Conservation (phyloP, 768 basidiomycete genomes). For the Termitomyces sp. region DNA sequence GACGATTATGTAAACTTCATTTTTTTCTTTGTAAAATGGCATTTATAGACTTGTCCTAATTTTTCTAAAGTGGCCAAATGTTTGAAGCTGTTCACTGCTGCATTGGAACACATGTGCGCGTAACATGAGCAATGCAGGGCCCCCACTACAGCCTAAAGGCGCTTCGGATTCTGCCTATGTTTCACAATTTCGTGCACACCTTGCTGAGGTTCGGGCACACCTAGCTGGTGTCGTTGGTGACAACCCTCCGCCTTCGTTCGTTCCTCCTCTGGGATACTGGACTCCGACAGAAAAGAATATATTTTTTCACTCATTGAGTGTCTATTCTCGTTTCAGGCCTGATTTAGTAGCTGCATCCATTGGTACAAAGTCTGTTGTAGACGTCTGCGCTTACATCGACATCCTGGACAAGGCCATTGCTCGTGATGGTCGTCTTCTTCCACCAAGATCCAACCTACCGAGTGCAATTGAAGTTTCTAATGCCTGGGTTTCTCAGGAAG, state of each 20-base stretch:
- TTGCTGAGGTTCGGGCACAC: conserved; percentile 28
- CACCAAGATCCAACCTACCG: conserved; percentile 20
- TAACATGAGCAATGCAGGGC: conserved; percentile 15
- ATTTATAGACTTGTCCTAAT: neutral
- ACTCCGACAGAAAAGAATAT: conserved; percentile 57
- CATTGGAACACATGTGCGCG: conserved; percentile 8
- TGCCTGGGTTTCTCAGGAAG: conserved; percentile 44
- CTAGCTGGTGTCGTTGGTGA: conserved; percentile 25
- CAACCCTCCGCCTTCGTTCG: conserved; percentile 25
- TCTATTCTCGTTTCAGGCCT: conserved; percentile 67
- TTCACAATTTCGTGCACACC: conserved; percentile 26
- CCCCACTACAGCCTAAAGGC: conserved; percentile 1
- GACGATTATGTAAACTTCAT: neutral
- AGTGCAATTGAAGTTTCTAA: conserved; percentile 46
- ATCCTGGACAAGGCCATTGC: conserved; percentile 36
- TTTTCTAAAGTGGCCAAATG: conserved; percentile 1
- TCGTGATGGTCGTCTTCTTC: conserved; percentile 7
- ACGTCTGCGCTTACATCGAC: conserved; percentile 66
- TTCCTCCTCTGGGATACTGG: conserved; percentile 48
- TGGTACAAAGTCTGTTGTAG: conserved; percentile 57
- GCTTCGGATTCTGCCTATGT: conserved; percentile 14
- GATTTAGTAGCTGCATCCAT: conserved; percentile 70
- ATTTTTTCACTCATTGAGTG: conserved; percentile 66
- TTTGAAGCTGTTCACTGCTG: neutral
- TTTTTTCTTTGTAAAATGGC: neutral